Evolutionary conservation across 768 basidiomycete species (phyloP).

Genomic region (Termitomyces sp.): DNA sequence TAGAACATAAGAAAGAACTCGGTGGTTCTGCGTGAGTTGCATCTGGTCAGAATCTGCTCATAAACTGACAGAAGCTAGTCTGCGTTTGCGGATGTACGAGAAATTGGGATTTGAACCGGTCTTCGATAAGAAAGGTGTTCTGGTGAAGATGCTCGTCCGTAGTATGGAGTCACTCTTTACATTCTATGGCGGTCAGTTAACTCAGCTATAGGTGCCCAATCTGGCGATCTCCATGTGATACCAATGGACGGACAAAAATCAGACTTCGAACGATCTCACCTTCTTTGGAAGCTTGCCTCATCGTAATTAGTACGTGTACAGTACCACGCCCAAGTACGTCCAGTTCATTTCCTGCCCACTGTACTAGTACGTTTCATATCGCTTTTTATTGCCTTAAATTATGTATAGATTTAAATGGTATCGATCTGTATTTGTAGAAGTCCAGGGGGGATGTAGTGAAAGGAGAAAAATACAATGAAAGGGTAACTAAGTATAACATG

Average conservation of each 20-base stretch:
- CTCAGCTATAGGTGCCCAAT: conserved; percentile 41
- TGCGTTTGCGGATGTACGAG: conserved; percentile 68
- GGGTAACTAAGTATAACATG: background rate
- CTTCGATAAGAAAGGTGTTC: conserved; percentile 46
- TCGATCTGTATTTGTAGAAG: conserved; percentile 3
- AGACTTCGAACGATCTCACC: conserved; percentile 36
- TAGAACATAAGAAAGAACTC: conserved; percentile 67
- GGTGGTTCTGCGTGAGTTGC: conserved; percentile 63
- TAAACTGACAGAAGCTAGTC: conserved; percentile 32
- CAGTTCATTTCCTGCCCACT: conserved; percentile 3
- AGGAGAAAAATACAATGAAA: background rate
- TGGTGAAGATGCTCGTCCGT: conserved; percentile 70
- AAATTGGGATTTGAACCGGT: conserved; percentile 73
- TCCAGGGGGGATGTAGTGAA: background rate
- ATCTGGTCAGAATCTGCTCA: background rate
- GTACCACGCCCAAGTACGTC: background rate
- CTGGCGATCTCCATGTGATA: conserved; percentile 44
- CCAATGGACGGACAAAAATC: conserved; percentile 34
- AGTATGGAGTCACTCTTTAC: conserved; percentile 22
- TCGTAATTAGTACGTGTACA: conserved; percentile 28
- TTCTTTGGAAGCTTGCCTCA: conserved; percentile 45
- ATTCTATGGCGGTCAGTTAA: background rate
- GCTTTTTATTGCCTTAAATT: conserved; percentile 1
- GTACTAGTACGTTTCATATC: conserved; percentile 1
- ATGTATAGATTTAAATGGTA: conserved; percentile 7